Evolutionary conservation across 2,329 filamentous ascomycete species (phyloP).

Genomic region (Ophiostoma fasciatum): DNA sequence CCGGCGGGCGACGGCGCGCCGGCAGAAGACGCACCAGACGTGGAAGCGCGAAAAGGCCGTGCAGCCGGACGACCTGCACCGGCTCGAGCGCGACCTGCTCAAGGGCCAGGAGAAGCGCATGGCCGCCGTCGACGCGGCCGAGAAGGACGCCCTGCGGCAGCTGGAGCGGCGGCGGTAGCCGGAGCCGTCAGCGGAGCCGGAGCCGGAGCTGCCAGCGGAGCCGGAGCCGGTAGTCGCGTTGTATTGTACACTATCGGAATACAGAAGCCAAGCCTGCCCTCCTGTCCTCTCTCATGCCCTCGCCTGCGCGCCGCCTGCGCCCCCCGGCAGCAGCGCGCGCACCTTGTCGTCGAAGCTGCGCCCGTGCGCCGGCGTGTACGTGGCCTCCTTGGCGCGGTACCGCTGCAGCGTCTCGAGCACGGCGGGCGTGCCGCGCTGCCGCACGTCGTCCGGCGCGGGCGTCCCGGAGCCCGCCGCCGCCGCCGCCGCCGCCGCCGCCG

Average conservation of each 20-base stretch:
- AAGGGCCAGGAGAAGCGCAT: conserved; percentile 39
- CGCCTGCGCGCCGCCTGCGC: not conserved
- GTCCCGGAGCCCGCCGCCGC: not conserved
- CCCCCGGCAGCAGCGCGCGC: conserved; percentile 15
- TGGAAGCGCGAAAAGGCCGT: conserved; percentile 32
- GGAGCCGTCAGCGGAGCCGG: no score
- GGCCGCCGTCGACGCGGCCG: conserved; percentile 31
- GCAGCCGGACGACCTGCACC: conserved; percentile 26
- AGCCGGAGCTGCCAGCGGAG: no score
- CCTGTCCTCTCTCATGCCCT: no score
- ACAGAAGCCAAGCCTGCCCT: no score
- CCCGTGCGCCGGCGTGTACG: conserved; percentile 25
- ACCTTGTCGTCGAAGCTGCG: conserved; percentile 18
- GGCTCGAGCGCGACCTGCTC: conserved; percentile 31
- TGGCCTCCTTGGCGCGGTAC: conserved; percentile 22
- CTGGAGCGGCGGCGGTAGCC: conserved; percentile 15
- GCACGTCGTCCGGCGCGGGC: conserved; percentile 1
- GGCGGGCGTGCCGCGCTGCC: no score
- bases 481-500: conserved; percentile 8
- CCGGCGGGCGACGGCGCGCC: conserved; percentile 22
- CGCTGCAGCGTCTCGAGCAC: conserved; percentile 18
- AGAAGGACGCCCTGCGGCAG: conserved; percentile 32
- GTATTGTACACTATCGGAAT: no score
- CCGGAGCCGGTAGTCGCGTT: no score
- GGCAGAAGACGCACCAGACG: conserved; percentile 31